phyloP scores from a whole-genome alignment of 306 rosid species.

The Argentina anserina region DNA sequence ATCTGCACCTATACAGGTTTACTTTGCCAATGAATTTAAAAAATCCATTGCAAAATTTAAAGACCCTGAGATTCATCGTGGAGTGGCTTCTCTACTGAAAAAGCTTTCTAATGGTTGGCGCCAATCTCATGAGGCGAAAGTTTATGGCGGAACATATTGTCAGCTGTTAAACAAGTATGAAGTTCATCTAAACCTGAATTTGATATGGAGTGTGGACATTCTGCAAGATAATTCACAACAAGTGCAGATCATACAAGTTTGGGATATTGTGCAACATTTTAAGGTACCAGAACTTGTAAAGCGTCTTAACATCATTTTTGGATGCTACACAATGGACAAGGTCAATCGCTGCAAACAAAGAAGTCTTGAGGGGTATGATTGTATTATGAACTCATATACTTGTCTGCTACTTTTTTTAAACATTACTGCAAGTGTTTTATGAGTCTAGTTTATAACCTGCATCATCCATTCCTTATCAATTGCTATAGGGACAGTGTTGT shows the following conservation, averaged over 20 bases:
- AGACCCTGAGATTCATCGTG: background rate
- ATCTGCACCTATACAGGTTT: background rate
- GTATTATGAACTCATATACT: background rate
- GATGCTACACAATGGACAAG: background rate
- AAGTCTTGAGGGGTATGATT: background rate
- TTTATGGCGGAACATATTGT: background rate
- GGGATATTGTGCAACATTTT: background rate
- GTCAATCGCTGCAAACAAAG: background rate
- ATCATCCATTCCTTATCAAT: background rate
- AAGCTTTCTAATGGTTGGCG: slow-evolving; percentile 1
- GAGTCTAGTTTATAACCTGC: background rate
- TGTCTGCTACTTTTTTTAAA: background rate
- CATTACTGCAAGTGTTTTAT: background rate
- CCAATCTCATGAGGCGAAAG: background rate
- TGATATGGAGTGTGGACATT: background rate
- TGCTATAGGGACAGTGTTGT: background rate
- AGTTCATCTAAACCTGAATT: background rate
- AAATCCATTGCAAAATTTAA: background rate
- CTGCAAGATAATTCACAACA: background rate
- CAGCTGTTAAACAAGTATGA: background rate
- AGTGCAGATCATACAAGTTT: background rate
- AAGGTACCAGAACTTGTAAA: background rate
- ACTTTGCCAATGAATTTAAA: background rate
- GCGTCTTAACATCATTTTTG: background rate
- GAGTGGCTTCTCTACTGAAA: background rate